phyloP scores from a whole-genome alignment of 495 filamentous ascomycete genomes.

The Penicillium atrosanguineum region DNA sequence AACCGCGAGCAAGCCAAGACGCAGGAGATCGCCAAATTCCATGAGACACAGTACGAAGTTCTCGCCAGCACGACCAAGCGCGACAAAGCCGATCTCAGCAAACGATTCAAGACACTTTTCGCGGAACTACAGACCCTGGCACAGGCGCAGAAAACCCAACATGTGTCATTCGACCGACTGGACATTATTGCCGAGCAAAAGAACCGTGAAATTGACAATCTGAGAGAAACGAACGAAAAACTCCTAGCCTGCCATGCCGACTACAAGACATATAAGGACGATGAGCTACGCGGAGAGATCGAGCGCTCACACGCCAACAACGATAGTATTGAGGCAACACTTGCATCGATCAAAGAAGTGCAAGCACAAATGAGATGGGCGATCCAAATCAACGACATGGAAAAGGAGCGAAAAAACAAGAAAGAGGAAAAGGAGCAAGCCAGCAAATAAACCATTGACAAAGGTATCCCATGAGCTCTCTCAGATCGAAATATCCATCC shows the following conservation, averaged over 20 bases:
- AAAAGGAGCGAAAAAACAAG: constrained; percentile 9
- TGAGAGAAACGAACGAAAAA: constrained; percentile 58
- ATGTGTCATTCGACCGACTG: constrained; percentile 58
- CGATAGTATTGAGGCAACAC: constrained; percentile 49
- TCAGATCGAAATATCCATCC: neutral
- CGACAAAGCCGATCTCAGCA: constrained; percentile 50
- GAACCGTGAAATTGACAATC: constrained; percentile 59
- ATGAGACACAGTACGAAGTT: constrained; percentile 65
- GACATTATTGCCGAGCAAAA: constrained; percentile 68
- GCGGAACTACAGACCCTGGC: constrained; percentile 35
- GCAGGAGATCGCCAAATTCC: constrained; percentile 51
- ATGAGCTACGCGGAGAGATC: constrained; percentile 55
- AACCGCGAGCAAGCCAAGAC: constrained; percentile 62
- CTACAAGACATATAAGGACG: constrained; percentile 64
- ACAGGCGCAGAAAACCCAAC: constrained; percentile 39
- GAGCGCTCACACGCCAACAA: constrained; percentile 53
- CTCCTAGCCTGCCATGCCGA: constrained; percentile 54
- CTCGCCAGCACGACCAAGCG: constrained; percentile 59
- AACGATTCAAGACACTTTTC: constrained; percentile 30
- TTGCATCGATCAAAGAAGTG: constrained; percentile 51
- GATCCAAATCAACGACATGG: constrained; percentile 58
- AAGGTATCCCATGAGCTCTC: neutral
- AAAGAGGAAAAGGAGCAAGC: neutral
- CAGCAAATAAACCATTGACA: neutral
- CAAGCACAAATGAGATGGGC: constrained; percentile 67